Evolutionary conservation across 345 rosid species (phyloP).

Genomic region (Pistacia integerrima): DNA sequence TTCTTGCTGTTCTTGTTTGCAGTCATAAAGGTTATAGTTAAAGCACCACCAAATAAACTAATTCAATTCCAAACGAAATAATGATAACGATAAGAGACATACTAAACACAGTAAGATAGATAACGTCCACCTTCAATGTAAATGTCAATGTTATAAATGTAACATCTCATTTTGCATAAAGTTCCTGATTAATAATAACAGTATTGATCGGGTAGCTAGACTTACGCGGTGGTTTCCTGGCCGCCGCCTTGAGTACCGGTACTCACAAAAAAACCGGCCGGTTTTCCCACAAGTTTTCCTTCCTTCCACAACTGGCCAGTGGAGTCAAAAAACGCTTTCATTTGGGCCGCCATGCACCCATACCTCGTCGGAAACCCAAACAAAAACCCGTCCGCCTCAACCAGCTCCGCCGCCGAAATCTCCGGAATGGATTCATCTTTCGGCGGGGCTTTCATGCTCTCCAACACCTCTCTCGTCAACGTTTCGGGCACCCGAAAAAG

Average conservation of each 20-base stretch:
- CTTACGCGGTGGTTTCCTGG: conserved; percentile 90
- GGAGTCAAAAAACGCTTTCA: conserved; percentile 76
- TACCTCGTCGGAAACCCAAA: conserved; percentile 86
- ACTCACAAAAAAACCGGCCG: conserved; percentile 83
- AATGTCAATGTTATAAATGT: too few species aligned
- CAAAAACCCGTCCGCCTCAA: conserved; percentile 57
- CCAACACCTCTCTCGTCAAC: conserved; percentile 49
- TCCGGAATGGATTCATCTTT: conserved; percentile 51
- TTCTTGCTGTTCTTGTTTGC: background rate
- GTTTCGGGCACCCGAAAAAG: conserved; percentile 69
- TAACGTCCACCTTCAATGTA: too few species aligned
- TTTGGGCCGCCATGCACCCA: conserved; percentile 83
- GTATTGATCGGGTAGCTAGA: background rate
- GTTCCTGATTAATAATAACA: background rate
- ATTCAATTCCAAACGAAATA: background rate
- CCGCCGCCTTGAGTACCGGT: conserved; percentile 93
- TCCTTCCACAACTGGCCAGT: conserved; percentile 65
- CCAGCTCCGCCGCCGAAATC: conserved; percentile 54
- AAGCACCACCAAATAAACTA: background rate
- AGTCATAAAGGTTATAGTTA: background rate
- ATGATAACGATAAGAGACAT: too few species aligned
- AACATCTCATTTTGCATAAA: too few species aligned
- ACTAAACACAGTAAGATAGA: too few species aligned
- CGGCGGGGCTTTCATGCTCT: conserved; percentile 57
- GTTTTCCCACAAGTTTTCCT: conserved; percentile 78